These are phyloP conservation scores for Pichia membranifaciens DNA, from an alignment of 805 yeast species.

Conservation along the genomic window DNA sequence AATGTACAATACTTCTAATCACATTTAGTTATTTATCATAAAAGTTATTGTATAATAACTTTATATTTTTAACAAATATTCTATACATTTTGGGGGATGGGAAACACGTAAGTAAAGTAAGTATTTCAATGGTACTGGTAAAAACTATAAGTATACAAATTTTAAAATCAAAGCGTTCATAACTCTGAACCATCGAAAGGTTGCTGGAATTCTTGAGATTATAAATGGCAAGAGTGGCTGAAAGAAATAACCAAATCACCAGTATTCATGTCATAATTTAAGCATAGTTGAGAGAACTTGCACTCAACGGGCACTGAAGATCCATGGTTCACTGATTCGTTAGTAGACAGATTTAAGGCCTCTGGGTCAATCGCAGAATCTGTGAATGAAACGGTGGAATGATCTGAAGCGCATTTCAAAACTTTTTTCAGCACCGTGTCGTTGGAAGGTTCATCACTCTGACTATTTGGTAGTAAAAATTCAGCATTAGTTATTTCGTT, in stretches of 20 bases:
- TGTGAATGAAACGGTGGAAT: constrained; percentile 14
- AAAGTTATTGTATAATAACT: not conserved
- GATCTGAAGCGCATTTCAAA: constrained; percentile 19
- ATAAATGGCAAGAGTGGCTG: constrained; percentile 27
- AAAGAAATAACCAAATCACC: constrained; percentile 27
- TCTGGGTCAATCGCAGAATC: constrained; percentile 22
- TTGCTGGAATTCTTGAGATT: not conserved
- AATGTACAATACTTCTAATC: no score
- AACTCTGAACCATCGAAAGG: no score
- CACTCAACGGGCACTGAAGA: constrained; percentile 17
- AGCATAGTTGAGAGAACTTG: constrained; percentile 22
- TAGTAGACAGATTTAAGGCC: constrained; percentile 15
- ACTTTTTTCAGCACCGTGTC: constrained; percentile 12
- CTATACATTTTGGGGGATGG: not conserved
- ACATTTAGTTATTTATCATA: no score
- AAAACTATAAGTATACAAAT: constrained; percentile 1
- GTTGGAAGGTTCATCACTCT: constrained; percentile 4
- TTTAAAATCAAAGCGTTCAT: not conserved
- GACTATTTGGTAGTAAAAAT: constrained; percentile 19
- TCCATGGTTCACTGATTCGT: constrained; percentile 9
- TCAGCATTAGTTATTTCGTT: constrained; percentile 28
- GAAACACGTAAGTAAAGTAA: not conserved
- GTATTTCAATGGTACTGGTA: not conserved
- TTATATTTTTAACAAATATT: not conserved
- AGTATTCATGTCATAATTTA: constrained; percentile 23